Evolutionary conservation across 73 alveolate species (phyloP), one percentile per base, ranked within the genome.

Genomic region (Symbiodinium natans): DNA sequence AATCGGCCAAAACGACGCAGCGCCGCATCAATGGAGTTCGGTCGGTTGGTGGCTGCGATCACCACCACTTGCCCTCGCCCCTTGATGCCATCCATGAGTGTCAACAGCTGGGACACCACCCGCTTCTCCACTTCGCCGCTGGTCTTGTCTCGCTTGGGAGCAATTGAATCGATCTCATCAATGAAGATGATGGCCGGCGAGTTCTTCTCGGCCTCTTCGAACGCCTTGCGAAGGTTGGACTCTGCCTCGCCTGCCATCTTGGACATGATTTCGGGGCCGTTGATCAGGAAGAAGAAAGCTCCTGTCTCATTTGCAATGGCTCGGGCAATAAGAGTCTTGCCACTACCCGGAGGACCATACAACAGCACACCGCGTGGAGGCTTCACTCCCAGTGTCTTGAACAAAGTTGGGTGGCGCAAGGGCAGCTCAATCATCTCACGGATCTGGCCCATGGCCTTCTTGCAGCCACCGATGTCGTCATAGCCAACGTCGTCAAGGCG

Each of bases 191-290:
- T 99, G 52, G 99, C 99, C 87, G 99, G 99, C 48, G 99, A 94
- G 95, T 99, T 99, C 99, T 99, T 99, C 98, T 99, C 99, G 10
- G 99, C 99, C 98, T 99, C 99, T 99, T 99, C 99, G 93, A 99
- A 99, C 21, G 99, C 99, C 94, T 99, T 99, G 99, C 99, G 99
- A 46, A 99, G 93, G 99, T 99, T 99, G 39, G 99, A 99, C 98
- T 99, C 99, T 73, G 99, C 99, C 98, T 99, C 99, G 75, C 99
- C 99, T n/a, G 99, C 99, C 99, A 99, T 99, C 99, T 99, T 99
- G 92, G 99, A 98, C 99, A 99, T 99, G 99, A 99, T 98, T 99
- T 99, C 99, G 25, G 99, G 99, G 74, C 99, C 99, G 98, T 99
- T 99, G 99, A 99, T 99, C 85, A 99, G 99, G 86, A 99, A 99